phyloP scores from a whole-genome alignment of 2,329 filamentous ascomycete species.

The Beauveria sp. region DNA sequence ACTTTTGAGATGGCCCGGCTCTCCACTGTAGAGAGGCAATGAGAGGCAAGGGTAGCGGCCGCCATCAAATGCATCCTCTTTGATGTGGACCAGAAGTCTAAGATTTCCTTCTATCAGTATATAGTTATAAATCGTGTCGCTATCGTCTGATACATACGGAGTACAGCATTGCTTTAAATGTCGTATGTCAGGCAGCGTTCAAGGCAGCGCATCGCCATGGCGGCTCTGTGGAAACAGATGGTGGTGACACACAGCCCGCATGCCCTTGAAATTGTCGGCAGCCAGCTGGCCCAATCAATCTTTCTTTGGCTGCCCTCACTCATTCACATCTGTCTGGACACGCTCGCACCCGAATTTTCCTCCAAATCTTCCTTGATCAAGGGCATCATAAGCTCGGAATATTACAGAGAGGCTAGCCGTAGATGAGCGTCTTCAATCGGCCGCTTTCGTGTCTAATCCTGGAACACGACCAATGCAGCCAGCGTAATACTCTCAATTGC shows the following conservation, averaged over 20 bases:
- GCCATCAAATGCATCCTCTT: background rate
- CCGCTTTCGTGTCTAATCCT: too few relatives aligned
- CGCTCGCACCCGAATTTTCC: constrained; percentile 38
- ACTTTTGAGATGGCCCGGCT: background rate
- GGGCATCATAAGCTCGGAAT: too few relatives aligned
- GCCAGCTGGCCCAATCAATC: constrained; percentile 31
- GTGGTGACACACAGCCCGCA: constrained; percentile 21
- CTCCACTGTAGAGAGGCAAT: background rate
- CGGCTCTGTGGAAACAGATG: constrained; percentile 16
- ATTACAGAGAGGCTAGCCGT: too few relatives aligned
- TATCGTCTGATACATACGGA: background rate
- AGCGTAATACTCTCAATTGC: background rate
- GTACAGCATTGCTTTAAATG: too few relatives aligned
- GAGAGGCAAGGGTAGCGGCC: background rate
- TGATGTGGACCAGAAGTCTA: too few relatives aligned
- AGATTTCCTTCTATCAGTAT: background rate
- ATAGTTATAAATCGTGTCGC: background rate
- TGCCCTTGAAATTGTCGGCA: constrained; percentile 34
- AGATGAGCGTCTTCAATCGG: too few relatives aligned
- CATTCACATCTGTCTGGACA: constrained; percentile 36
- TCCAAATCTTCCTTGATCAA: constrained; percentile 33
- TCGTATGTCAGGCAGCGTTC: background rate
- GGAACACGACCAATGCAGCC: background rate
- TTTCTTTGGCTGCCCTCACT: constrained; percentile 39
- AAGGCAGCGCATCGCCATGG: background rate